phyloP scores from a whole-genome alignment of 306 rosid species.

The Argentina anserina region DNA sequence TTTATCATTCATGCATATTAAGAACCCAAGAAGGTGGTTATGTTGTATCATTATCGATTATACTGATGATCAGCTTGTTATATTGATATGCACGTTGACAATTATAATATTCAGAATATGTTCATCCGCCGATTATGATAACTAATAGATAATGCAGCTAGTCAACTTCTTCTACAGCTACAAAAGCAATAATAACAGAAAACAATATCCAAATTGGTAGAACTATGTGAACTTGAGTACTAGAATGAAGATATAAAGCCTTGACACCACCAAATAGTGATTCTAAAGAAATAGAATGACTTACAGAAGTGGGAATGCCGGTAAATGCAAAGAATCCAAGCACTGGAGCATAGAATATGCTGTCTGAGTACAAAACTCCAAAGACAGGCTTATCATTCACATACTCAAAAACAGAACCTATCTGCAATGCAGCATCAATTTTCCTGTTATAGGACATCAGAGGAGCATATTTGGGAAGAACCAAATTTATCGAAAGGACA shows the following conservation, averaged over 20 bases:
- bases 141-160: constrained; percentile 6
- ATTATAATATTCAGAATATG: neutral
- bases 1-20: constrained; percentile 20
- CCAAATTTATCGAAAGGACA: neutral
- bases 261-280: neutral
- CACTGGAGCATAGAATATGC: constrained; percentile 79
- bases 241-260: neutral
- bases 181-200: neutral
- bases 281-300: constrained; percentile 12
- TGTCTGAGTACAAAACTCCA: constrained; percentile 70
- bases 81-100: neutral
- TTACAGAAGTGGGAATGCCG: constrained; percentile 85
- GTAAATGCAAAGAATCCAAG: constrained; percentile 87
- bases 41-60: neutral
- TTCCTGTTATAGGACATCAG: constrained; percentile 1
- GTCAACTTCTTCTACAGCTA: neutral
- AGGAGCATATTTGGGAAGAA: neutral
- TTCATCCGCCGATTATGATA: neutral
- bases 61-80: neutral
- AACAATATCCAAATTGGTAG: neutral
- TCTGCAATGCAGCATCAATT: constrained; percentile 34
- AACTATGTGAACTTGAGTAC: neutral
- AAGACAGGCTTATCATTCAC: constrained; percentile 80
- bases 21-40: neutral
- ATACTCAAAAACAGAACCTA: constrained; percentile 91